Conservation (phyloP, 768 basidiomycete species). For the Mycena albidolilacea region DNA sequence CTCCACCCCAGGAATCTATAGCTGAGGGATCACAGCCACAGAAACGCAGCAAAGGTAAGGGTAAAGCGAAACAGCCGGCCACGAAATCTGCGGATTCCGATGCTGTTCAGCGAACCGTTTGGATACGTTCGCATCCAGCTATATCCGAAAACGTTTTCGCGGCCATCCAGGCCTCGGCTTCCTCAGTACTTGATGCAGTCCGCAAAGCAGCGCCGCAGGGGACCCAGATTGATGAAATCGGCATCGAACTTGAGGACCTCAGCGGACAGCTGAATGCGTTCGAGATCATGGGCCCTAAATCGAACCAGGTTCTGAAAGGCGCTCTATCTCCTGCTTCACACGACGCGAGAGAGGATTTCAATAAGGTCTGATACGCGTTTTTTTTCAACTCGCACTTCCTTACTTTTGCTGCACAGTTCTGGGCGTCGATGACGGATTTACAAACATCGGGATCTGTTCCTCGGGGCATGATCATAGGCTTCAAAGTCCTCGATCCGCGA, state of each 20-base stretch:
- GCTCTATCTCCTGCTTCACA: conserved; percentile 65
- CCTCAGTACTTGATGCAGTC: conserved; percentile 59
- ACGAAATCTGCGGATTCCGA: conserved; percentile 23
- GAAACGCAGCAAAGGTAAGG: conserved; percentile 48
- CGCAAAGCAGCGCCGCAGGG: conserved; percentile 41
- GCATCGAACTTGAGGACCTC: conserved; percentile 80
- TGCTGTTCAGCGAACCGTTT: conserved; percentile 62
- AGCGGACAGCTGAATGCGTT: conserved; percentile 82
- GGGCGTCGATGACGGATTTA: conserved; percentile 72
- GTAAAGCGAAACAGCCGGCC: conserved; percentile 47
- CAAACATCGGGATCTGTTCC: conserved; percentile 79
- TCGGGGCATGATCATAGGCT: conserved; percentile 82
- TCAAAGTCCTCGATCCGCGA: conserved; percentile 89
- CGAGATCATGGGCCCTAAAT: conserved; percentile 91
- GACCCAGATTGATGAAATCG: conserved; percentile 46
- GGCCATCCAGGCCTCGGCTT: conserved; percentile 67
- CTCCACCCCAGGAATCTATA: conserved; percentile 18
- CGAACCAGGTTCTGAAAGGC: conserved; percentile 81
- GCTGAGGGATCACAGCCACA: conserved; percentile 30
- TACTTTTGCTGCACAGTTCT: conserved; percentile 64
- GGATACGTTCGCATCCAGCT: conserved; percentile 87
- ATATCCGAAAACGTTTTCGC: conserved; percentile 71
- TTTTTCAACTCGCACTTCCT: conserved; percentile 3
- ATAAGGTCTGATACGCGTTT: conserved; percentile 59
- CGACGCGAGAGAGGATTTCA: conserved; percentile 69